These are phyloP conservation scores for Trichosporon sp. DNA, from an alignment of 1,284 basidiomycete genomes.

Conservation along the genomic window DNA sequence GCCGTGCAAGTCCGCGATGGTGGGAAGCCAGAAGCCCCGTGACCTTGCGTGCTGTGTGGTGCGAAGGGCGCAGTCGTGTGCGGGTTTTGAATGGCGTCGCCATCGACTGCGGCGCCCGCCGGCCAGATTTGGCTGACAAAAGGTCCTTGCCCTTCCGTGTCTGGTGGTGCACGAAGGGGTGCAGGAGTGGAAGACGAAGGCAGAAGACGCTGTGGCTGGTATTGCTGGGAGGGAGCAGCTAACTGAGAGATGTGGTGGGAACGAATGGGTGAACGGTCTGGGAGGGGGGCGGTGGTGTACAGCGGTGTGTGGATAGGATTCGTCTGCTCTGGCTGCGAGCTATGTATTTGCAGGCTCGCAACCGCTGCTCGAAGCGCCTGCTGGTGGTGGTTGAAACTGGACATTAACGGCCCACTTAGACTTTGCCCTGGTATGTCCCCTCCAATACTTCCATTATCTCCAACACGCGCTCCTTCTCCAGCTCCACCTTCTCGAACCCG, in stretches of 20 bases:
- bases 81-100: slow-evolving; percentile 4
- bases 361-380: background rate
- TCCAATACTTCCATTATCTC: background rate
- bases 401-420: background rate
- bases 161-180: background rate
- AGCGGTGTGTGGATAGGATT: background rate
- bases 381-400: background rate
- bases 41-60: background rate
- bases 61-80: slow-evolving; percentile 7
- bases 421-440: background rate
- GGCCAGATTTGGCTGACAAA: slow-evolving; percentile 1
- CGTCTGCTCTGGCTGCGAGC: slow-evolving; percentile 11
- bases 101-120: background rate
- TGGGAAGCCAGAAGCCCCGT: background rate
- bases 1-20: background rate
- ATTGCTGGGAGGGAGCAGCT: background rate
- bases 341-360: slow-evolving; percentile 1
- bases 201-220: background rate
- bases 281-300: background rate
- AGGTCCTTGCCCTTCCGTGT: background rate
- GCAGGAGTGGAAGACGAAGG: background rate
- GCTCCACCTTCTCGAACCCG: background rate
- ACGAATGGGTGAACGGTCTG: background rate
- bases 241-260: background rate
- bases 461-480: background rate